Base-by-base conservation (phyloP, 169 alveolate species). In the Plasmodium gonderi region DNA sequence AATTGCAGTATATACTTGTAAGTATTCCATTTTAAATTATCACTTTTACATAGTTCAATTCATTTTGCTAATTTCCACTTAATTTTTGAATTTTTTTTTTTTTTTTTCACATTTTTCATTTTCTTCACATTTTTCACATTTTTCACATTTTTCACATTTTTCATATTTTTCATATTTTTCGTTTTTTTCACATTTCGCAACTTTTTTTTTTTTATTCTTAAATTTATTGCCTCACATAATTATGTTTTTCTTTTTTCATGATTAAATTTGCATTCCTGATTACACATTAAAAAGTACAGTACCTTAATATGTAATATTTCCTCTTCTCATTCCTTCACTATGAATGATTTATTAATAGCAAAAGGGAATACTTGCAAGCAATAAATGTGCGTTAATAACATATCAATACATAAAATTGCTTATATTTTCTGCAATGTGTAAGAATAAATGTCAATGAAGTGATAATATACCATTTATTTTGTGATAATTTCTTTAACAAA, bases 401-500 rank as follows among this genome's bases (percentile, higher is more conserved):
- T n/a, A n/a, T n/a, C n/a, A n/a, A n/a, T n/a, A 29, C 26, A 60
- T 36, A 60, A 23, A 60, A 60, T 17, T 60, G 72, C 26, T 29
- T 60, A 60, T 60, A 60, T 60, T 60, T 20, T 60, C 17, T 60
- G 0, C 72, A 60, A 7, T 60, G 36, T 20, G 72, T 14, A 11
- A 45, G 29, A 60, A 60, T n/a, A 33, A 60, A 36, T 33, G 44
- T 69, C 14, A 69, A 69, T 20, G 20, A 64, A 54, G 54, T 7
- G 3, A 79, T 60, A n/a, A n/a, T 60, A 79, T 33, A 23, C 69
- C 69, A 54, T 36, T 79, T n/a, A n/a, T n/a, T 54, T 60, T 79
- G 76, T 60, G 90, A 79, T 40, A 79, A 54, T 33, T 79, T 79
- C 44, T 54, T 79, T 79, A 79, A 29, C 45, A 79, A n/a, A 79